Percentiles rank a stretch among this genome's conserved stretches.
Evolutionary conservation across 345 rosid genomes (phyloP).

Genomic region (Ceriops zippeliana): DNA sequence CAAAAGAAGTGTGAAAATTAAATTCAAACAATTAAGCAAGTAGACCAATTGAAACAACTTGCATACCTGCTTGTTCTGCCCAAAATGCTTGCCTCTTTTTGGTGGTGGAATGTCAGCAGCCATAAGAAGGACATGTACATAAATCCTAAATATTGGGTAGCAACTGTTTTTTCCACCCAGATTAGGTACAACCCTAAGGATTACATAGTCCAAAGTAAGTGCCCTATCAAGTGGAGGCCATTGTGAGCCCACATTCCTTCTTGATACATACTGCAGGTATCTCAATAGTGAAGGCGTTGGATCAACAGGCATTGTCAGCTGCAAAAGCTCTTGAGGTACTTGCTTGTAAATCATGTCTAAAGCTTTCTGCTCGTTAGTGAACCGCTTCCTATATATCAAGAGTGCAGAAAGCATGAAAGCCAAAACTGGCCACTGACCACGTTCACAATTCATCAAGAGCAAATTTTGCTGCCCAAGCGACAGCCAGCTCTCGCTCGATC

Average conservation of each 20-base stretch:
- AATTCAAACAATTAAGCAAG: not conserved
- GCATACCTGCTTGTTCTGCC: conserved; percentile 56
- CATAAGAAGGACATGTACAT: conserved; percentile 66
- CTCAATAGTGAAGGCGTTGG: conserved; percentile 77
- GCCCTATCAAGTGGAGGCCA: conserved; percentile 72
- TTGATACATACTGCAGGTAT: conserved; percentile 72
- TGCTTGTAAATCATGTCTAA: conserved; percentile 75
- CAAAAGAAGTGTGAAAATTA: not conserved
- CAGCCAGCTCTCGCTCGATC: conserved; percentile 73
- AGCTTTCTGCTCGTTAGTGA: conserved; percentile 58
- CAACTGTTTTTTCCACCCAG: conserved; percentile 67
- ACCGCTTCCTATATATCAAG: conserved; percentile 57
- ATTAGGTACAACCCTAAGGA: conserved; percentile 56
- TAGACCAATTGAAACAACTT: conserved; percentile 13
- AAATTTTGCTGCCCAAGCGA: conserved; percentile 57
- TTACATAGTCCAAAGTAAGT: conserved; percentile 60
- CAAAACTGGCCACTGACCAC: conserved; percentile 73
- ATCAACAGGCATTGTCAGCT: conserved; percentile 53
- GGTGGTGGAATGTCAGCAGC: conserved; percentile 65
- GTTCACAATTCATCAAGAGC: conserved; percentile 64
- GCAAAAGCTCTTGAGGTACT: conserved; percentile 68
- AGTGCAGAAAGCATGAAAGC: conserved; percentile 81
- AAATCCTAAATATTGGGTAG: conserved; percentile 66
- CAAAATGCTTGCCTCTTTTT: conserved; percentile 52
- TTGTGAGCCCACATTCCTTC: conserved; percentile 55